Conservation (phyloP, 768 basidiomycete genomes). For the Phaeotremella fagi region DNA sequence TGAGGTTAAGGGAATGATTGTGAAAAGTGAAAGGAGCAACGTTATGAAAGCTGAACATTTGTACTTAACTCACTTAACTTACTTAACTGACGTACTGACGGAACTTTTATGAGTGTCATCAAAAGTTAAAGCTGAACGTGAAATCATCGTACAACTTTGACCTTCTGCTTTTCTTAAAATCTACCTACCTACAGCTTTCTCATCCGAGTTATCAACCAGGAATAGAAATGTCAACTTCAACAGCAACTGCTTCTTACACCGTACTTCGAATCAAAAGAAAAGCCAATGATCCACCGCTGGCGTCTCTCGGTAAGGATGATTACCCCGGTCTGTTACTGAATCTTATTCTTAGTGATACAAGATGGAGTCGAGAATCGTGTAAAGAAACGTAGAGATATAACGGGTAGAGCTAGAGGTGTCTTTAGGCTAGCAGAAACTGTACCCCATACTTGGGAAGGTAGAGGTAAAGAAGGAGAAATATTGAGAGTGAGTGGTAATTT, state of each 20-base stretch:
- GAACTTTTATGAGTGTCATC: no score
- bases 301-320: slow-evolving; percentile 40
- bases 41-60: no score
- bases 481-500: slow-evolving; percentile 29
- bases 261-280: slow-evolving; percentile 49
- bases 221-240: slow-evolving; percentile 8
- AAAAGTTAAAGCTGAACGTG: no score
- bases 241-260: slow-evolving; percentile 26
- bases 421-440: slow-evolving; percentile 49
- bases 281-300: slow-evolving; percentile 45
- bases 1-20: no score
- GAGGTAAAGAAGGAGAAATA: slow-evolving; percentile 41
- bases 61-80: no score
- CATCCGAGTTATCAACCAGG: no score
- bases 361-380: slow-evolving; percentile 24
- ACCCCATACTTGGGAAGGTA: slow-evolving; percentile 41
- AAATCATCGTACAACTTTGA: no score
- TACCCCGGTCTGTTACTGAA: neutral
- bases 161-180: no score
- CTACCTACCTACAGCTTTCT: no score
- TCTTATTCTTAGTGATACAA: slow-evolving; percentile 38
- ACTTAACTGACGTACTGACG: no score
- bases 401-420: slow-evolving; percentile 32
- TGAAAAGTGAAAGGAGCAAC: no score
- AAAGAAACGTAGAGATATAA: slow-evolving; percentile 23